phyloP scores from a whole-genome alignment of 768 basidiomycete genomes.

The Pisolithus orientalis region DNA sequence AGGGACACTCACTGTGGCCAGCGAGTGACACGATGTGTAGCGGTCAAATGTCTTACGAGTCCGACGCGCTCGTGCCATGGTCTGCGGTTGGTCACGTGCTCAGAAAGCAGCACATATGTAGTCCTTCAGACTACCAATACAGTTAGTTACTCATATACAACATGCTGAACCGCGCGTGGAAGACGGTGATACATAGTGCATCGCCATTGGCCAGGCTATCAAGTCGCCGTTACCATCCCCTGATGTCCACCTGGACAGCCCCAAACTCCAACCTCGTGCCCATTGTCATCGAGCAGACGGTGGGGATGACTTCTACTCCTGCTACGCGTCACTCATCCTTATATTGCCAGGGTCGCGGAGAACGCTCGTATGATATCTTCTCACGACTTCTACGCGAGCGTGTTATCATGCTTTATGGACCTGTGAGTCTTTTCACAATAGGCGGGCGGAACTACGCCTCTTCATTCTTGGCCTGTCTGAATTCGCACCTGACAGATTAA shows the following conservation, averaged over 20 bases:
- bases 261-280: slow-evolving; percentile 70
- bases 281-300: slow-evolving; percentile 91
- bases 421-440: slow-evolving; percentile 44
- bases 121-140: too few species aligned
- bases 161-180: slow-evolving; percentile 27
- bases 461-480: slow-evolving; percentile 6
- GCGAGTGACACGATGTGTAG: too few species aligned
- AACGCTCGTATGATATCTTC: slow-evolving; percentile 93
- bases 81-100: slow-evolving; percentile 18
- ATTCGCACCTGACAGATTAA: slow-evolving; percentile 53
- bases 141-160: background rate
- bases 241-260: slow-evolving; percentile 38
- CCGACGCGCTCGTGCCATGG: slow-evolving; percentile 8
- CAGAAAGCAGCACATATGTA: slow-evolving; percentile 3
- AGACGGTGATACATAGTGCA: slow-evolving; percentile 13
- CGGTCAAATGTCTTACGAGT: slow-evolving; percentile 6
- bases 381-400: slow-evolving; percentile 88
- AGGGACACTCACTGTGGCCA: background rate
- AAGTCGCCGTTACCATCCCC: slow-evolving; percentile 48
- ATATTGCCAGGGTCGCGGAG: slow-evolving; percentile 64
- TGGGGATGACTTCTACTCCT: slow-evolving; percentile 27
- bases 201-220: slow-evolving; percentile 8
- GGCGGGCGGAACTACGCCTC: background rate
- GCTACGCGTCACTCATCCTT: slow-evolving; percentile 3
- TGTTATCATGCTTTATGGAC: slow-evolving; percentile 92